Conservation (phyloP, 495 filamentous ascomycete genomes). For the Hypomontagnella monticulosa region DNA sequence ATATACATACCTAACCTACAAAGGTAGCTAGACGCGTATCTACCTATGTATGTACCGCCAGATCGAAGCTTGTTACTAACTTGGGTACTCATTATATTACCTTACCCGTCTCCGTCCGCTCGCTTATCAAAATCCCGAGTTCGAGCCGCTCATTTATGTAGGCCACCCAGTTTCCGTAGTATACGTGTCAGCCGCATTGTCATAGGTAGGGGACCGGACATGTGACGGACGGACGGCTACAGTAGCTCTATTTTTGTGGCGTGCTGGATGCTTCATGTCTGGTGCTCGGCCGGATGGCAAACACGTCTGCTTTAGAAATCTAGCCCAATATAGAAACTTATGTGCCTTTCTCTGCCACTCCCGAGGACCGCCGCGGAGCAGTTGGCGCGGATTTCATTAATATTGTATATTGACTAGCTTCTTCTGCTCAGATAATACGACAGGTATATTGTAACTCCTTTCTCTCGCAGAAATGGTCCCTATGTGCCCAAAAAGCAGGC, state of each 20-base stretch:
- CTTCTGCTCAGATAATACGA: slow-evolving; percentile 11
- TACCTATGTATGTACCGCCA: background rate
- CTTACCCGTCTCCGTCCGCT: background rate
- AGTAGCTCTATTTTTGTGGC: background rate
- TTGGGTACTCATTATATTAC: background rate
- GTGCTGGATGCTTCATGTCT: background rate
- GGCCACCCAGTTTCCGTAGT: slow-evolving; percentile 24
- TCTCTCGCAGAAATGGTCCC: slow-evolving; percentile 14
- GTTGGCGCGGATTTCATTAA: slow-evolving; percentile 8
- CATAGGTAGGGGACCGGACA: slow-evolving; percentile 23
- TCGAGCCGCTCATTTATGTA: slow-evolving; percentile 20
- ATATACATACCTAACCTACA: background rate
- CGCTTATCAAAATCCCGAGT: slow-evolving; percentile 23
- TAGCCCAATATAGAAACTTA: background rate
- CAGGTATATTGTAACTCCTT: slow-evolving; percentile 30
- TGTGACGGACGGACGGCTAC: slow-evolving; percentile 22
- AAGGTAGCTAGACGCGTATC: background rate
- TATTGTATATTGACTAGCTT: slow-evolving; percentile 19
- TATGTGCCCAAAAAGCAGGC: slow-evolving; percentile 18
- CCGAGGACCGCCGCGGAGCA: background rate
- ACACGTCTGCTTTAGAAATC: slow-evolving; percentile 21
- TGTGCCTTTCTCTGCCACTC: background rate
- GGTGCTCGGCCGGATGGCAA: slow-evolving; percentile 9
- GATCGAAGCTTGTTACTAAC: too few relatives aligned
- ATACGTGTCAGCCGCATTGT: slow-evolving; percentile 41